Conservation (phyloP, 2,329 filamentous ascomycete species). For the Fusarium sp. region DNA sequence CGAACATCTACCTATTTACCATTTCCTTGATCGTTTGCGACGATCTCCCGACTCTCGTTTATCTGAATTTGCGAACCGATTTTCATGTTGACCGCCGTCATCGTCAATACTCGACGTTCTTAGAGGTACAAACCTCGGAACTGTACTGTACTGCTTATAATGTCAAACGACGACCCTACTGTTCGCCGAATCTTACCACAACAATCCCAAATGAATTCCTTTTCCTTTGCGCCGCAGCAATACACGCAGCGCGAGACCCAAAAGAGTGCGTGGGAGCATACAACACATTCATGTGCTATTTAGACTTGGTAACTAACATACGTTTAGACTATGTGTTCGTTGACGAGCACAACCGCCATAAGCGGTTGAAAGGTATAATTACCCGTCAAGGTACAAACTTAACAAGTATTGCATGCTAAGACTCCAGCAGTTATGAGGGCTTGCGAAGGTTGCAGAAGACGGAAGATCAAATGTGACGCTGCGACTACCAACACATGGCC, state of each 20-base stretch:
- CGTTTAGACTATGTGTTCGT: constrained; percentile 94
- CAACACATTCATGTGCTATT: constrained; percentile 10
- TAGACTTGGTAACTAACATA: constrained; percentile 26
- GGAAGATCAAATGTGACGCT: constrained; percentile 98
- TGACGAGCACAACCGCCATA: constrained; percentile 98
- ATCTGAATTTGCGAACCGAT: constrained; percentile 35
- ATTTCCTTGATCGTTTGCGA: constrained; percentile 10
- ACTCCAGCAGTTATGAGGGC: constrained; percentile 83
- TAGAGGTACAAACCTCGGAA: constrained; percentile 40
- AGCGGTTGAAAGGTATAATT: constrained; percentile 85
- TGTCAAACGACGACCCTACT: constrained; percentile 69
- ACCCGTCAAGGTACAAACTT: neutral
- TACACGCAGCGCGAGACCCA: constrained; percentile 74
- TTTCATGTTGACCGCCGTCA: constrained; percentile 44
- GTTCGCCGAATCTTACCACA: constrained; percentile 72
- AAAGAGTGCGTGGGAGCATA: constrained; percentile 72
- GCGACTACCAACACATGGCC: constrained; percentile 98
- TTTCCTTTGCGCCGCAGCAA: constrained; percentile 75
- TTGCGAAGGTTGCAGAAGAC: constrained; percentile 91
- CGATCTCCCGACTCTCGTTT: constrained; percentile 3
- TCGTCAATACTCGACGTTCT: constrained; percentile 28
- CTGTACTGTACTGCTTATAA: constrained; percentile 45
- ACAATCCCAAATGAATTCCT: constrained; percentile 70
- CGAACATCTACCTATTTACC: neutral
- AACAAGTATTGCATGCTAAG: constrained; percentile 3